Percentiles rank a stretch among this genome's conserved stretches.
Evolutionary conservation across 768 basidiomycete genomes (phyloP).

Genomic region (Aureoboletus auriporus): DNA sequence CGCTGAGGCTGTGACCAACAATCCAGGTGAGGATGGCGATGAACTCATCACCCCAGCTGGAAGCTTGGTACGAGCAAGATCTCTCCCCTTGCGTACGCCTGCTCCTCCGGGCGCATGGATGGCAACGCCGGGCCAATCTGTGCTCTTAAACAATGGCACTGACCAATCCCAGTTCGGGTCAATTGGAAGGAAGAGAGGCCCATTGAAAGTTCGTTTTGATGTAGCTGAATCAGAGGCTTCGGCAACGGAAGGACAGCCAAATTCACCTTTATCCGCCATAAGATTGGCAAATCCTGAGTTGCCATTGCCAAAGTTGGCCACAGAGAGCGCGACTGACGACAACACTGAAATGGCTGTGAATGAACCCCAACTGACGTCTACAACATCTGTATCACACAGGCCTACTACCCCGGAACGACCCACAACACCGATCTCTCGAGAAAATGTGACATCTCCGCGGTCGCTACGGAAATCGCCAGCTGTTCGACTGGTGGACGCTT

Average conservation of each 20-base stretch:
- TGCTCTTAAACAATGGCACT: constrained; percentile 8
- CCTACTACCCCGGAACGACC: constrained; percentile 21
- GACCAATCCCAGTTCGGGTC: constrained; percentile 33
- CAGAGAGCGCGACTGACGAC: constrained; percentile 6
- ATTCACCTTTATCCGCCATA: constrained; percentile 27
- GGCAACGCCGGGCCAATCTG: constrained; percentile 45
- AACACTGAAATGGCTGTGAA: constrained; percentile 1
- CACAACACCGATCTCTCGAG: constrained; percentile 23
- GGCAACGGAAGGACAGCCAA: constrained; percentile 23
- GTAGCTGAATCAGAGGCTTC: constrained; percentile 35
- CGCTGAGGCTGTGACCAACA: constrained; percentile 15
- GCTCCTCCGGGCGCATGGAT: constrained; percentile 69
- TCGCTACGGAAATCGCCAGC: constrained; percentile 45
- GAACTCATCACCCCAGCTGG: constrained; percentile 40
- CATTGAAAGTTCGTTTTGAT: constrained; percentile 74
- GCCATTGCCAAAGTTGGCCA: constrained; percentile 4
- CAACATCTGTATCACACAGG: constrained; percentile 4
- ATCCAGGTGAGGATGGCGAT: constrained; percentile 13
- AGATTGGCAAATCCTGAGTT: constrained; percentile 21
- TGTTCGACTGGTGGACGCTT: constrained; percentile 70
- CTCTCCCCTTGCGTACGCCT: constrained; percentile 53
- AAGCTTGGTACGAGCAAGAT: constrained; percentile 47
- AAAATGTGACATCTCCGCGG: constrained; percentile 24
- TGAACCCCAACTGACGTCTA: neutral
- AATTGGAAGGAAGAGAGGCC: constrained; percentile 44